These are phyloP conservation scores for Didymella pinodella DNA, from an alignment of 2,329 filamentous ascomycete species.

Conservation along the genomic window DNA sequence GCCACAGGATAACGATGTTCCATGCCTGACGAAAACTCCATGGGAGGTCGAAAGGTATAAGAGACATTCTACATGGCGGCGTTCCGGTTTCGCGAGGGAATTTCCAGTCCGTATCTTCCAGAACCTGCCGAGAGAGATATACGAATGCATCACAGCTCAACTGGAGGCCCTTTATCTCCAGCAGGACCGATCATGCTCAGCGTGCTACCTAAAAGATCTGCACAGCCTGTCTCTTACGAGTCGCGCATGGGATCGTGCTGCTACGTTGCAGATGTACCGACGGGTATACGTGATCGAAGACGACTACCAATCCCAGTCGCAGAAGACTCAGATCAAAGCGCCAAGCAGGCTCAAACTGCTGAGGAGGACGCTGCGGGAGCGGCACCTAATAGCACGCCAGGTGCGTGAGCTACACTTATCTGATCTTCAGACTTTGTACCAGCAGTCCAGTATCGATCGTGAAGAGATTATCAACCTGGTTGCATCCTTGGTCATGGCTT, in stretches of 20 bases:
- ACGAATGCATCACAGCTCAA: constrained; percentile 62
- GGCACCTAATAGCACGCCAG: constrained; percentile 59
- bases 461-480: constrained; percentile 61
- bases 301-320: constrained; percentile 45
- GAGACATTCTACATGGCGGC: constrained; percentile 43
- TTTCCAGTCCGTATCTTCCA: constrained; percentile 52
- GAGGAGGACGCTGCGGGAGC: constrained; percentile 62
- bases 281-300: constrained; percentile 59
- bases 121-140: constrained; percentile 61
- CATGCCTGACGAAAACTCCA: constrained; percentile 46
- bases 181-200: constrained; percentile 55
- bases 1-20: constrained; percentile 23
- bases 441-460: constrained; percentile 52
- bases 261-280: constrained; percentile 56
- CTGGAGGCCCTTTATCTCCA: constrained; percentile 56
- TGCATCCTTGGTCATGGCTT: constrained; percentile 66
- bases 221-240: constrained; percentile 62
- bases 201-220: constrained; percentile 64
- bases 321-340: constrained; percentile 56
- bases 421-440: constrained; percentile 54
- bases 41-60: constrained; percentile 51
- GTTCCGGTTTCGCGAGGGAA: constrained; percentile 23
- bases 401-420: constrained; percentile 64
- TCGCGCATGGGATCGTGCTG: constrained; percentile 64
- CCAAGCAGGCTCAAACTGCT: constrained; percentile 62